Evolutionary conservation across 2,329 filamentous ascomycete genomes (phyloP), one percentile per base, ranked within the genome.

Genomic region (Arthroderma sp.): DNA sequence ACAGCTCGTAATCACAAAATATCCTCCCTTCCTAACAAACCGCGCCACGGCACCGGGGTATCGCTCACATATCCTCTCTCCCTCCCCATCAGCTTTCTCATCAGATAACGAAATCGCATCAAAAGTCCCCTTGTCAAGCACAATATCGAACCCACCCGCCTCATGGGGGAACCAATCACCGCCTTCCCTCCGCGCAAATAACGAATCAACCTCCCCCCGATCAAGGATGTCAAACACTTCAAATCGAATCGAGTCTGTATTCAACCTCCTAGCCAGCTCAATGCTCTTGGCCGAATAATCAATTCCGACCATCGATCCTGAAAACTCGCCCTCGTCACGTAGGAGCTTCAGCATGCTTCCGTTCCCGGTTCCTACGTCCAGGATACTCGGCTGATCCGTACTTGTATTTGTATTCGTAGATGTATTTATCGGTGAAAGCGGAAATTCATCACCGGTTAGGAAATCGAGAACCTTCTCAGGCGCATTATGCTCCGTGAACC

Each of bases 111-210:
- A 87, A 31, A 98, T 83, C 7, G 91, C 91, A 68, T 98, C 91
- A 61, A 96, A 98, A 0, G 91, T 98, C 38, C 91, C 91, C 67
- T 98, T 98, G 65, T 98, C 91, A n/a, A 95, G 74, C 0, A 95
- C 81, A 0, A 95, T 78, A 63, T 96, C 87, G 68, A 88, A 96
- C 1, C 83, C 83, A 0, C 62, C 60, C 0, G 54, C 54, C 30
- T 62, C 55, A 36, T 57, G 57, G 0, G 53, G 69, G 55, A 62
- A 69, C 61, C 66, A 68, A 10, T 56, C 47, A 40, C 2, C 44
- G 48, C 2, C 48, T 41, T 29, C 51, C 42, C 9, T 29, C 29
- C 0, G 55, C 52, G 29, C 53, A 49, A 4, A 1, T 29, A n/a
- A 22, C 4, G 7, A 29, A 31, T 27, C 42, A 22, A 33, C 36